Conservation (phyloP, 768 basidiomycete species). For the Holtermannia corniformis region DNA sequence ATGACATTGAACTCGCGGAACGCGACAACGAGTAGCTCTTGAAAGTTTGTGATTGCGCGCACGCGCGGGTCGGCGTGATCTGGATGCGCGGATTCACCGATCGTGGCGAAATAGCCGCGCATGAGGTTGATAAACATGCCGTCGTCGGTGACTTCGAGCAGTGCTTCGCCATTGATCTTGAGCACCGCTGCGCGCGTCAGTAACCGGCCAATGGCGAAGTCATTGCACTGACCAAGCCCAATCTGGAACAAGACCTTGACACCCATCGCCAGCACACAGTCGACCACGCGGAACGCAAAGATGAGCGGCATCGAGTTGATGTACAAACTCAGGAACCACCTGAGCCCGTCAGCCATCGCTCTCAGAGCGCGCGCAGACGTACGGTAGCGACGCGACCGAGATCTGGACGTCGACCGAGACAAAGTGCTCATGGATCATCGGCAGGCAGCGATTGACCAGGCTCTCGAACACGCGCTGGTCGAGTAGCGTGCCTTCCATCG, state of each 20-base stretch:
- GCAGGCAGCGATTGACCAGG: conserved; percentile 75
- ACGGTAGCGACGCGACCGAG: conserved; percentile 85
- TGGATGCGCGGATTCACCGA: conserved; percentile 91
- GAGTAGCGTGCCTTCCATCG: conserved; percentile 98
- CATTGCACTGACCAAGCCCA: conserved; percentile 45
- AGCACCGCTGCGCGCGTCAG: conserved; percentile 60
- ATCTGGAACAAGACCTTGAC: conserved; percentile 98
- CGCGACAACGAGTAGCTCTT: conserved; percentile 88
- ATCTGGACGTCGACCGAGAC: conserved; percentile 84
- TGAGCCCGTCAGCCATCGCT: conserved; percentile 8
- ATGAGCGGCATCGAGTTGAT: conserved; percentile 61
- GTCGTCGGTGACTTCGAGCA: conserved; percentile 90
- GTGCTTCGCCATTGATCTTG: conserved; percentile 90
- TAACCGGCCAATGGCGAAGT: background rate
- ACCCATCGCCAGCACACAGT: conserved; percentile 98
- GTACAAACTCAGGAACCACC: conserved; percentile 91
- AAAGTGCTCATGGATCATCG: conserved; percentile 91
- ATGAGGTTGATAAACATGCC: conserved; percentile 93
- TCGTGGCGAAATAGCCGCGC: conserved; percentile 86
- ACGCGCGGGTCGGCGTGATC: conserved; percentile 75
- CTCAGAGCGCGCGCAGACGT: conserved; percentile 1
- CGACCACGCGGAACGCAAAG: conserved; percentile 93
- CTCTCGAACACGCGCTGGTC: conserved; percentile 97
- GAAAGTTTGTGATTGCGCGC: conserved; percentile 91
- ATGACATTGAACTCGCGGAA: conserved; percentile 97